Conservation (phyloP, 2,329 filamentous ascomycete genomes). For the Emericellopsis cladophorae region DNA sequence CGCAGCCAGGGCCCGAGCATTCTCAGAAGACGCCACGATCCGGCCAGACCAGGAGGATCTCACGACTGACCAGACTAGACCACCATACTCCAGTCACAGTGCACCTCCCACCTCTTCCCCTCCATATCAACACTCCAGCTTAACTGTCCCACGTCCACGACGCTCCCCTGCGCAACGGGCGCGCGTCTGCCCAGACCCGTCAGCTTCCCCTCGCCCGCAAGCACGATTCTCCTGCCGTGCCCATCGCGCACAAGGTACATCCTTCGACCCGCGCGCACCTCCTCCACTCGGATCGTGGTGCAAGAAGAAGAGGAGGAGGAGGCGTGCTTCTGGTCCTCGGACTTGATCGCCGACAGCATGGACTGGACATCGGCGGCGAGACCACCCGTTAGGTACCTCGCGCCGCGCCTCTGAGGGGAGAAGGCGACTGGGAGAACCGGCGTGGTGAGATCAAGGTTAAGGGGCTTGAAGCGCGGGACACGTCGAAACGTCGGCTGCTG, state of each 20-base stretch:
- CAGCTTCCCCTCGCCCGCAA: constrained; percentile 23
- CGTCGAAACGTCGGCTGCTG: constrained; percentile 24
- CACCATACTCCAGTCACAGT: constrained; percentile 21
- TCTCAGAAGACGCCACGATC: too few relatives aligned
- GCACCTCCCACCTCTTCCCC: constrained; percentile 21
- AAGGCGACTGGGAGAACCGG: constrained; percentile 15
- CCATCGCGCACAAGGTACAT: constrained; percentile 20
- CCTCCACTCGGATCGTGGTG: constrained; percentile 14
- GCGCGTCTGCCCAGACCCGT: constrained; percentile 19
- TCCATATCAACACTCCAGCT: constrained; percentile 23
- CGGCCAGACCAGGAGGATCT: too few relatives aligned
- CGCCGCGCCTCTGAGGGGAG: constrained; percentile 22
- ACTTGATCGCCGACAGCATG: constrained; percentile 26
- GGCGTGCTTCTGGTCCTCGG: constrained; percentile 12
- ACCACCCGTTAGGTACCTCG: constrained; percentile 20
- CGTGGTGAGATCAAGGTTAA: constrained; percentile 8
- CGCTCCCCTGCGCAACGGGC: constrained; percentile 13
- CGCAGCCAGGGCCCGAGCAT: too few relatives aligned
- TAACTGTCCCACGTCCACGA: constrained; percentile 19
- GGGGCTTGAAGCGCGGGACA: constrained; percentile 25
- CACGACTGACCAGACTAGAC: too few relatives aligned
- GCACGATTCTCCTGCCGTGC: constrained; percentile 12
- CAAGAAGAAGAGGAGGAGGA: constrained; percentile 4
- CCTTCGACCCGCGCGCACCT: constrained; percentile 14
- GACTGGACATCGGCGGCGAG: constrained; percentile 25